These are phyloP conservation scores for Kuraishia floccosa DNA, from an alignment of 805 yeast genomes.

Conservation along the genomic window DNA sequence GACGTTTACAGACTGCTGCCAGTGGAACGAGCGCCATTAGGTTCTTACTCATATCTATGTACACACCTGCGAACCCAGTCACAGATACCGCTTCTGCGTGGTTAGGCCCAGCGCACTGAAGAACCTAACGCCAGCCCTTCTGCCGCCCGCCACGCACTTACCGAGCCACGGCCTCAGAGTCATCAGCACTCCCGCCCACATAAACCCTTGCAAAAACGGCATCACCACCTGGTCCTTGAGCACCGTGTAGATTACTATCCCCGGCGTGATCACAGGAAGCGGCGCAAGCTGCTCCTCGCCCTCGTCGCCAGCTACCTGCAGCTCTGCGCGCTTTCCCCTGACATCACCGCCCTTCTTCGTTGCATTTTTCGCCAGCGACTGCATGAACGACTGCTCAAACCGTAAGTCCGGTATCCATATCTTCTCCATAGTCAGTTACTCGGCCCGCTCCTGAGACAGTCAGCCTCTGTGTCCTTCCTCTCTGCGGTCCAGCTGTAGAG, in stretches of 20 bases:
- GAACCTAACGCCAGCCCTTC: constrained; percentile 9
- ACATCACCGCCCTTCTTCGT: constrained; percentile 5
- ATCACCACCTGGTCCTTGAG: constrained; percentile 40
- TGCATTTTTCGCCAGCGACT: constrained; percentile 19
- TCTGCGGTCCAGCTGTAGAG: no score
- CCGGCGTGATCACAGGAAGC: constrained; percentile 29
- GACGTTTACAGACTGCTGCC: constrained; percentile 59
- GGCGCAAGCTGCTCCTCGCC: constrained; percentile 10
- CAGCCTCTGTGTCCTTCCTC: no score
- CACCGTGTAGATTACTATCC: constrained; percentile 32
- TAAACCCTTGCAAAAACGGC: constrained; percentile 49
- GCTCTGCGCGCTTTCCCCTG: constrained; percentile 5
- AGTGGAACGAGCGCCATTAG: constrained; percentile 52
- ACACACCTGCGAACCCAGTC: no score
- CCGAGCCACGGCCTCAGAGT: constrained; percentile 22
- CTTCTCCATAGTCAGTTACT: constrained; percentile 2
- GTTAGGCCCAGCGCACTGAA: constrained; percentile 4
- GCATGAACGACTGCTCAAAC: constrained; percentile 50
- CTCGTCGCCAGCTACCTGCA: constrained; percentile 2
- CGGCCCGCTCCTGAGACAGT: no score
- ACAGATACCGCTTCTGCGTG: neutral
- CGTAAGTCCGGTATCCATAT: constrained; percentile 49
- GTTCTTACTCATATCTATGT: neutral
- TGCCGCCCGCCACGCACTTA: constrained; percentile 11
- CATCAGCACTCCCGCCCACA: constrained; percentile 25